phyloP scores from a whole-genome alignment of 2,329 filamentous ascomycete genomes.

The Clathrospora elynae region DNA sequence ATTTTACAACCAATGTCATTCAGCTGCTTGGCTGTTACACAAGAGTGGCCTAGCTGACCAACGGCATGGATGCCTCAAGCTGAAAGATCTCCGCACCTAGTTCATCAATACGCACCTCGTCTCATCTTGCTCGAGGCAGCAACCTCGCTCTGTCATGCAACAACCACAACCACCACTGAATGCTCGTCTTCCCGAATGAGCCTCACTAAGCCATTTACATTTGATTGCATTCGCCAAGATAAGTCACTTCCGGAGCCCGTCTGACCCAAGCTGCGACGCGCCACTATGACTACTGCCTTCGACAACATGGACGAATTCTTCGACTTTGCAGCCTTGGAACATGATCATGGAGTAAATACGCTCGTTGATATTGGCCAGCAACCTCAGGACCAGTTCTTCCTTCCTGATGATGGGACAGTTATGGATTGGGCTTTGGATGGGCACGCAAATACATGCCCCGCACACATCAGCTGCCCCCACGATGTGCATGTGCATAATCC shows the following conservation, averaged over 20 bases:
- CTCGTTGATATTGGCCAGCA: neutral
- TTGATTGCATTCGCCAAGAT: constrained; percentile 13
- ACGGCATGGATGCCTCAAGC: constrained; percentile 25
- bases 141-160: constrained; percentile 23
- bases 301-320: constrained; percentile 44
- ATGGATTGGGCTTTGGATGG: constrained; percentile 38
- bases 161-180: constrained; percentile 5
- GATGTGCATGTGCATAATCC: constrained; percentile 9
- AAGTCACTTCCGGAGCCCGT: constrained; percentile 19
- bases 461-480: neutral
- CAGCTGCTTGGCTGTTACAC: neutral
- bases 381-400: neutral
- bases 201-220: constrained; percentile 7
- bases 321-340: constrained; percentile 41
- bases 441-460: constrained; percentile 11
- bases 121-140: constrained; percentile 20
- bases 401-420: constrained; percentile 12
- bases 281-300: constrained; percentile 20
- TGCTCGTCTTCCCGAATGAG: constrained; percentile 1
- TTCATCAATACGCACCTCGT: constrained; percentile 30
- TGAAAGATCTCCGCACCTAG: constrained; percentile 29
- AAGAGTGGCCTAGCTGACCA: constrained; percentile 6
- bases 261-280: constrained; percentile 5
- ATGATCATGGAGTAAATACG: constrained; percentile 18
- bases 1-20: no score